phyloP scores from a whole-genome alignment of 306 rosid species.

The Cucurbita argyrosperma region DNA sequence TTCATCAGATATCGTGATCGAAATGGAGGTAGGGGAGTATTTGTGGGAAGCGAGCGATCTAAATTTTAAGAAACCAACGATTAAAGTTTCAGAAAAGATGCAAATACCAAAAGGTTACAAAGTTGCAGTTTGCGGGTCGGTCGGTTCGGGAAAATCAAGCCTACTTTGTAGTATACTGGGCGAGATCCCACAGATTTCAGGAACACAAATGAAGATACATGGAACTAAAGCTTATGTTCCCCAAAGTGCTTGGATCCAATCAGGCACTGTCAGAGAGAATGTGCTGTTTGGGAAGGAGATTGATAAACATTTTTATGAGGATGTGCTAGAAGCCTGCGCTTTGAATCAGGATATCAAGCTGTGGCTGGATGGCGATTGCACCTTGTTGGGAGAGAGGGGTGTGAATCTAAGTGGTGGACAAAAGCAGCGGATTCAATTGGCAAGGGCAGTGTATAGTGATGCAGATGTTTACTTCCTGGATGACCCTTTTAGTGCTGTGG shows the following conservation, averaged over 20 bases:
- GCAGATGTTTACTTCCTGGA: constrained; percentile 79
- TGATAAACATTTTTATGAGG: constrained; percentile 32
- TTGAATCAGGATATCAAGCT: constrained; percentile 49
- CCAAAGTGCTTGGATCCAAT: constrained; percentile 91
- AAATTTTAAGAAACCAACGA: constrained; percentile 35
- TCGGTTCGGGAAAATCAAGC: constrained; percentile 92
- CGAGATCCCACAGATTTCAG: constrained; percentile 68
- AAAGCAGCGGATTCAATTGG: constrained; percentile 83
- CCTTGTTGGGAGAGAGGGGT: constrained; percentile 75
- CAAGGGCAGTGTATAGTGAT: constrained; percentile 74
- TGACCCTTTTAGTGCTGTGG: constrained; percentile 95
- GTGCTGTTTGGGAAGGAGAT: constrained; percentile 68
- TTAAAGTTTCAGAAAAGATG: constrained; percentile 33
- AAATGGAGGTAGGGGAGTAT: constrained; percentile 47
- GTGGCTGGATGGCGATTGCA: constrained; percentile 66
- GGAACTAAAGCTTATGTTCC: constrained; percentile 76
- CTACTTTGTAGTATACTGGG: constrained; percentile 56
- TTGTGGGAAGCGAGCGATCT: constrained; percentile 51
- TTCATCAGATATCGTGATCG: constrained; percentile 31
- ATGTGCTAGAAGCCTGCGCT: constrained; percentile 71
- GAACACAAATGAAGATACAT: constrained; percentile 29
- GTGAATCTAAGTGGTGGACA: constrained; percentile 90
- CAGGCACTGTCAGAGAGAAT: constrained; percentile 76
- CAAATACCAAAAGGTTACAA: constrained; percentile 49
- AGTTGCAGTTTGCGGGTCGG: constrained; percentile 77